Percentiles rank a stretch among this genome's conserved stretches.
Evolutionary conservation across 495 filamentous ascomycete genomes (phyloP).

Genomic region (Penicillium maclennaniae): DNA sequence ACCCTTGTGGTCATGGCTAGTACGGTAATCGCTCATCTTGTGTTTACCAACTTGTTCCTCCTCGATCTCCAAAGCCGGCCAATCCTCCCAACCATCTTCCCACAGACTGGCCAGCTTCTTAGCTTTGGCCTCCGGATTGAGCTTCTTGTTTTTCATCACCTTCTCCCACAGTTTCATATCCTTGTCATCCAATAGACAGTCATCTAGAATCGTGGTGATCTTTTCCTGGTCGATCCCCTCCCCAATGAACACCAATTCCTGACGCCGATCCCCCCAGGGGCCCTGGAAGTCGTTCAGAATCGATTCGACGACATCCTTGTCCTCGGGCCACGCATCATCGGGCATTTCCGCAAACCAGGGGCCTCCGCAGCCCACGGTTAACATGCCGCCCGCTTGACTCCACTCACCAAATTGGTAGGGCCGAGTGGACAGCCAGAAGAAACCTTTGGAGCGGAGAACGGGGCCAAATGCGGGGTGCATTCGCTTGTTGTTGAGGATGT

Average conservation of each 20-base stretch:
- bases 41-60: constrained; percentile 33
- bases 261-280: constrained; percentile 54
- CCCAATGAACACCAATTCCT: constrained; percentile 59
- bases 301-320: constrained; percentile 37
- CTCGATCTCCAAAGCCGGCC: constrained; percentile 38
- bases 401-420: constrained; percentile 50
- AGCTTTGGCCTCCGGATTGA: constrained; percentile 26
- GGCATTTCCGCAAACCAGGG: constrained; percentile 51
- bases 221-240: constrained; percentile 44
- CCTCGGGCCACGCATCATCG: constrained; percentile 43
- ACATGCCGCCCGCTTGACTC: constrained; percentile 58
- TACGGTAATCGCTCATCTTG: constrained; percentile 28
- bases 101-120: constrained; percentile 42
- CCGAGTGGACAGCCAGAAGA: constrained; percentile 45
- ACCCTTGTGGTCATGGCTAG: constrained; percentile 1
- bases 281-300: constrained; percentile 47
- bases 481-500: constrained; percentile 44
- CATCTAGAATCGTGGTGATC: constrained; percentile 43
- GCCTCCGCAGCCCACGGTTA: constrained; percentile 51
- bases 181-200: constrained; percentile 45
- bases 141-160: constrained; percentile 42
- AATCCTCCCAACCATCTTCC: constrained; percentile 57
- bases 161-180: constrained; percentile 50
- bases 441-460: constrained; percentile 46
- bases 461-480: constrained; percentile 37